A percentile compares a stretch with the other conserved stretches of the same genome.
Conservation (phyloP, 2,329 filamentous ascomycete genomes). For the Lasiodiplodia theobromae region DNA sequence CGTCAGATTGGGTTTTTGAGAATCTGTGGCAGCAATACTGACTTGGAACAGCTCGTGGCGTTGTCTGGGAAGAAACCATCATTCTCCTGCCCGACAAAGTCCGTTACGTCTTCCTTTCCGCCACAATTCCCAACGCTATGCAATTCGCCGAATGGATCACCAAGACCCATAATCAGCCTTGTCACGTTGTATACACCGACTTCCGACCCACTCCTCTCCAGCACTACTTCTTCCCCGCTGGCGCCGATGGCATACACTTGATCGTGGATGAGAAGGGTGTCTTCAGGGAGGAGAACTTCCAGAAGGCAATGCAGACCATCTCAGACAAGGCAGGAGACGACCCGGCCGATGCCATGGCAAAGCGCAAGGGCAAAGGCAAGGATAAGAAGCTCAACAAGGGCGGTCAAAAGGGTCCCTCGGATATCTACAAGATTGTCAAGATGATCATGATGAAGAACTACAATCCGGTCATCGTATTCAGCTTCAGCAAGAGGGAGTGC, state of each 20-base stretch:
- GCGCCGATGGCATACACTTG: constrained; percentile 89
- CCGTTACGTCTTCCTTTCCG: constrained; percentile 96
- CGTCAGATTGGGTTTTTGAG: constrained; percentile 26
- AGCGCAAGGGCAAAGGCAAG: constrained; percentile 85
- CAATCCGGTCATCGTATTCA: constrained; percentile 99
- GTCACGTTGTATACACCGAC: constrained; percentile 98
- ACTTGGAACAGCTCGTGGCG: constrained; percentile 69
- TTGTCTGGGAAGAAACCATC: constrained; percentile 99
- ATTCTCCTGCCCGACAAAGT: constrained; percentile 98
- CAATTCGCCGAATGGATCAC: constrained; percentile 99
- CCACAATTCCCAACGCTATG: constrained; percentile 98
- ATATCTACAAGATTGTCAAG: constrained; percentile 97
- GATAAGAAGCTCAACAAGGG: constrained; percentile 93
- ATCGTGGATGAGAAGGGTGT: constrained; percentile 96
- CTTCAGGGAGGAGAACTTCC: constrained; percentile 97
- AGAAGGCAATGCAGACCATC: constrained; percentile 90
- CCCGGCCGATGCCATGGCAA: constrained; percentile 78
- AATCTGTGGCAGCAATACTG: background rate
- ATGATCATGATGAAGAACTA: constrained; percentile 99
- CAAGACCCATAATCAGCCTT: constrained; percentile 96
- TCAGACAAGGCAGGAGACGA: constrained; percentile 88
- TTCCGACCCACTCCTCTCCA: constrained; percentile 96
- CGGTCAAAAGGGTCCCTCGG: constrained; percentile 70
- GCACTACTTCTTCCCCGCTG: constrained; percentile 96
- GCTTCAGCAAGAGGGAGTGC: constrained; percentile 97